Evolutionary conservation across 495 filamentous ascomycete genomes (phyloP).

Genomic region (Immersiella caudata): DNA sequence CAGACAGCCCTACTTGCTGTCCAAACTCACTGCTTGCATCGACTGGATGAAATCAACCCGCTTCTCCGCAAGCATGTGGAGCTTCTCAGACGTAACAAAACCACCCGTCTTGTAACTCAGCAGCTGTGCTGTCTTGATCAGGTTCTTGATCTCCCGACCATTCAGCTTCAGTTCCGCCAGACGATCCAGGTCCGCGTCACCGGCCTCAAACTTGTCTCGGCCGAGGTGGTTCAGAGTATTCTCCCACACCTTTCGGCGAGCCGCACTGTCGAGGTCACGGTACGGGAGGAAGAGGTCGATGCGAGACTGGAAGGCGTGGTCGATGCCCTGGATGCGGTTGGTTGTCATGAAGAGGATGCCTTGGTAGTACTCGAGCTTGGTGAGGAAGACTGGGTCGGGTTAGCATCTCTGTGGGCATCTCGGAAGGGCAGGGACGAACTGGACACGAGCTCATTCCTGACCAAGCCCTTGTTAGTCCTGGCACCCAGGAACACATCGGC

Average conservation of each 20-base stretch:
- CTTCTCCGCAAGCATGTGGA: too few relatives aligned
- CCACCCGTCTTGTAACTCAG: conserved; percentile 15
- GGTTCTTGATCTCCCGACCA: conserved; percentile 51
- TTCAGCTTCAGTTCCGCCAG: conserved; percentile 35
- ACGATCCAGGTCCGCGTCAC: conserved; percentile 28
- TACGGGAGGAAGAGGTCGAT: conserved; percentile 51
- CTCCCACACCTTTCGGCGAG: conserved; percentile 32
- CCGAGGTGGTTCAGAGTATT: conserved; percentile 32
- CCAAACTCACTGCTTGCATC: too few relatives aligned
- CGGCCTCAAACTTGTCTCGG: conserved; percentile 27
- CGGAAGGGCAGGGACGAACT: conserved; percentile 17
- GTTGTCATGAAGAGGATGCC: conserved; percentile 56
- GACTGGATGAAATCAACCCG: too few relatives aligned
- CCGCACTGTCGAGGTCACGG: conserved; percentile 36
- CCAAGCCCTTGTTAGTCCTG: conserved; percentile 39
- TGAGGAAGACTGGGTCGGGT: conserved; percentile 48
- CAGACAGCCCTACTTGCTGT: too few relatives aligned
- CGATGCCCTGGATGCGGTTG: conserved; percentile 46
- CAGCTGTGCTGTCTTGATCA: conserved; percentile 45
- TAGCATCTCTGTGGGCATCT: neutral
- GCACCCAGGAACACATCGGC: conserved; percentile 54
- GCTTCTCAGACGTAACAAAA: too few relatives aligned
- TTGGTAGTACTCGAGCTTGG: conserved; percentile 58
- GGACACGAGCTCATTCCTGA: conserved; percentile 49
- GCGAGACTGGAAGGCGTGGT: conserved; percentile 55